Evolutionary conservation across 768 basidiomycete genomes (phyloP).

Genomic region (Suillus sp.): DNA sequence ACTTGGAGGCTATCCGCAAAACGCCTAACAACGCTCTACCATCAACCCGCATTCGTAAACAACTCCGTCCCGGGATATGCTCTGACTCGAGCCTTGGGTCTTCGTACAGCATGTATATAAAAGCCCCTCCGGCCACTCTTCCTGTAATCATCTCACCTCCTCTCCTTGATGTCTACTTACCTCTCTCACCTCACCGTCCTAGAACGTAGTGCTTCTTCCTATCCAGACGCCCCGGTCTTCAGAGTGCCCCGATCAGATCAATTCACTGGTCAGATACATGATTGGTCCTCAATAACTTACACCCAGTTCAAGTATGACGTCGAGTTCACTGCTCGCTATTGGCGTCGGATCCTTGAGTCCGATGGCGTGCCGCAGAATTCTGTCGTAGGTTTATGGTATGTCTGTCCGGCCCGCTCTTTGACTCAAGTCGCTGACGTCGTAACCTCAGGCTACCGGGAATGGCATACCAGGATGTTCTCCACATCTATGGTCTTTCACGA

Average conservation of each 20-base stretch:
- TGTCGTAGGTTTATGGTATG: conserved; percentile 75
- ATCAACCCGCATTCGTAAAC: conserved; percentile 28
- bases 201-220: conserved; percentile 52
- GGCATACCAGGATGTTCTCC: conserved; percentile 68
- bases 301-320: conserved; percentile 64
- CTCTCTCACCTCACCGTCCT: conserved; percentile 65
- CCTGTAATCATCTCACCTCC: conserved; percentile 15
- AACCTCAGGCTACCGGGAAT: conserved; percentile 67
- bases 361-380: conserved; percentile 53
- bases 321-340: conserved; percentile 64
- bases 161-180: conserved; percentile 26
- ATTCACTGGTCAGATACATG: conserved; percentile 42
- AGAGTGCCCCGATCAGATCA: conserved; percentile 54
- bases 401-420: conserved; percentile 13
- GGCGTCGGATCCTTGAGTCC: conserved; percentile 51
- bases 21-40: conserved; percentile 31
- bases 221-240: conserved; percentile 58
- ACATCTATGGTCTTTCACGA: conserved; percentile 73
- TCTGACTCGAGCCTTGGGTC: conserved; percentile 20
- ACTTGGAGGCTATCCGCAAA: conserved; percentile 33
- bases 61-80: conserved; percentile 31
- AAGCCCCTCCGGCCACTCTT: conserved; percentile 13
- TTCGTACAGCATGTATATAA: conserved; percentile 36
- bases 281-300: conserved; percentile 68
- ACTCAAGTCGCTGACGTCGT: conserved; percentile 16